These are phyloP conservation scores for Kitagawia praeruptora DNA, from an alignment of 129 eudicot species.

Conservation along the genomic window DNA sequence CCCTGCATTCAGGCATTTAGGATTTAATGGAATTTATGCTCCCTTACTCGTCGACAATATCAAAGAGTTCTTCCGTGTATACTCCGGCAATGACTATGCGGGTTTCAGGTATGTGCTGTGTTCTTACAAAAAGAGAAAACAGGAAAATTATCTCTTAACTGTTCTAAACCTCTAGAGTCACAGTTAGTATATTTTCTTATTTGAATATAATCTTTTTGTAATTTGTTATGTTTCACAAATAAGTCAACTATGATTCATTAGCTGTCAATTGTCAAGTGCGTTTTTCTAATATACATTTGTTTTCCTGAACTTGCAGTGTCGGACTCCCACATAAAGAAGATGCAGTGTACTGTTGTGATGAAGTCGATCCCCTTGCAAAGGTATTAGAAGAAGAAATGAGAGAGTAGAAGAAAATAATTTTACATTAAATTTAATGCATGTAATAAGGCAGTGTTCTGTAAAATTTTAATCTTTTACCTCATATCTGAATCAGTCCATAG, in stretches of 20 bases:
- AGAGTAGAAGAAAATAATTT: not conserved
- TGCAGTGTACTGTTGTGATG: slow-evolving; percentile 73
- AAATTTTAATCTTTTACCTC: slow-evolving; percentile 8
- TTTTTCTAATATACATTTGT: slow-evolving; percentile 22
- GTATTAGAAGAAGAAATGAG: slow-evolving; percentile 17
- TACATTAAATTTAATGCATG: not conserved
- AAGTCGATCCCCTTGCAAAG: slow-evolving; percentile 81
- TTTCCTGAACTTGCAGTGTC: slow-evolving; percentile 40
- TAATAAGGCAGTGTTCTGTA: not conserved
- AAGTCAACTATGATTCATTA: not conserved
- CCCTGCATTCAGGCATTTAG: slow-evolving; percentile 59
- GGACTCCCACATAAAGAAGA: slow-evolving; percentile 84
- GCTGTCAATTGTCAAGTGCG: not conserved
- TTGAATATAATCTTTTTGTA: not conserved
- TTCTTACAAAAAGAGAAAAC: not conserved
- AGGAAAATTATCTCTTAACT: not conserved
- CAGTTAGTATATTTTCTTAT: not conserved
- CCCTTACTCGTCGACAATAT: slow-evolving; percentile 76
- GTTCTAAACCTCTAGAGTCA: not conserved
- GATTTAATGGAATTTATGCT: slow-evolving; percentile 73
- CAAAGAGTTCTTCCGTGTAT: slow-evolving; percentile 56
- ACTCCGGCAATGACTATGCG: slow-evolving; percentile 62
- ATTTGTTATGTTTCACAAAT: not conserved
- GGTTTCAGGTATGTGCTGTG: slow-evolving; percentile 63
- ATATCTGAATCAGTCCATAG: slow-evolving; percentile 49